Evolutionary conservation across 176 grass and related monocot species (phyloP), one percentile per base, ranked within the genome.

Genomic region (Echinochloa phyllopogon): DNA sequence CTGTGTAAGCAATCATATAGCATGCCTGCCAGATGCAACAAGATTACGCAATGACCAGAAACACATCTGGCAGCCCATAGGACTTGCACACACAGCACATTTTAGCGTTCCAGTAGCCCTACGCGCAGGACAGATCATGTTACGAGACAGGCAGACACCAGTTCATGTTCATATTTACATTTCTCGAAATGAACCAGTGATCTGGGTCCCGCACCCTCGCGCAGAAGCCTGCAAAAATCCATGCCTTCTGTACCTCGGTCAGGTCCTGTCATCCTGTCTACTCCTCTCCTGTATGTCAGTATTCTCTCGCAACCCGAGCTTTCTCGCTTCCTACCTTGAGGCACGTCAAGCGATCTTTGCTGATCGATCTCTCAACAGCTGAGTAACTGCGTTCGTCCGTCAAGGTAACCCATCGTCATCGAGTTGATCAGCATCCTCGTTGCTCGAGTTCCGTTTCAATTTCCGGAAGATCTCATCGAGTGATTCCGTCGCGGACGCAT

Each of bases 391-490:
- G 38, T 69, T 89, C 80, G 37, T 79, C 83, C 57, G 2, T 76
- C 56, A 73, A 83, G 80, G 85, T 15, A 83, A 81, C 71, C 68
- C 83, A 1, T 95, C 86, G 40, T 88, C 89, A 0, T 76, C 63
- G 62, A 89, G 80, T 60, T 72, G 74, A 81, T 90, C 77, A 12
- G 74, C 91, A 61, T 82, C 70, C 11, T 18, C 56, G 16, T 76
- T 77, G 51, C 82, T 90, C 3, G 91, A 85, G 5, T 80, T 81
- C 45, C 89, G 86, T 86, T 92, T 95, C 43, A 98, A 41, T 40
- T 43, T 91, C 66, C 87, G 75, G 82, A 98, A 95, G 68, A 98
- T 98, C 62, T 95, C 96, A 76, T 98, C 96, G 5, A 95, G 91
- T 0, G 91, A 86, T 51, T 80, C 87, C 0, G 89, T 57, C 53